A percentile compares a stretch with the other conserved stretches of the same genome.
Evolutionary conservation across 2,329 filamentous ascomycete genomes (phyloP).

Genomic region (Metarhizium sp.): DNA sequence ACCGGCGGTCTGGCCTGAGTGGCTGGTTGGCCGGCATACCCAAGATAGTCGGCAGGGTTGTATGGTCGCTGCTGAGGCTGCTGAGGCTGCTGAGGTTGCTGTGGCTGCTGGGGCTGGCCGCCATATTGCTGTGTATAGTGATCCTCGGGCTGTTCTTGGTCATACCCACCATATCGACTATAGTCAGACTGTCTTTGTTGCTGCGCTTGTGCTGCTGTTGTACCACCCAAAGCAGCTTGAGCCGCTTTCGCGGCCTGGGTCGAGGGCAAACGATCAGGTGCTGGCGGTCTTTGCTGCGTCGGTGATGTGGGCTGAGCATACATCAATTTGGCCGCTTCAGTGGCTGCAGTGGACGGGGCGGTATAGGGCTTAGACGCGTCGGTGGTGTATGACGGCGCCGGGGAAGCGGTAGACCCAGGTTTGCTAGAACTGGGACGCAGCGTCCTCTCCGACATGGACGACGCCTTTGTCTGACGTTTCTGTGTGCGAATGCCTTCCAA

Average conservation of each 20-base stretch:
- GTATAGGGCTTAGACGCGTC: neutral
- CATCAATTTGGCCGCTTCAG: conserved; percentile 55
- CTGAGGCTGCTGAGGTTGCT: neutral
- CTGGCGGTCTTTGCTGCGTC: conserved; percentile 39
- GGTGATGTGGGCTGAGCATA: conserved; percentile 46
- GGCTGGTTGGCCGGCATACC: conserved; percentile 28
- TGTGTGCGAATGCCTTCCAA: conserved; percentile 74
- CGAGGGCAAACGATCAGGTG: conserved; percentile 44
- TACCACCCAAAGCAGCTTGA: conserved; percentile 47
- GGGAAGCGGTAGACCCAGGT: conserved; percentile 29
- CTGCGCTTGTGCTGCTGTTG: conserved; percentile 24
- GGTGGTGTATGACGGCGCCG: conserved; percentile 20
- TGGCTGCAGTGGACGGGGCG: conserved; percentile 33
- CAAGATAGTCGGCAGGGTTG: conserved; percentile 67
- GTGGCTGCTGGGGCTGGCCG: conserved; percentile 14
- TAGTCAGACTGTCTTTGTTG: conserved; percentile 25
- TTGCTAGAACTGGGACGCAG: conserved; percentile 46
- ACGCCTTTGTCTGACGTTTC: conserved; percentile 55
- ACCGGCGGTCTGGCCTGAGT: conserved; percentile 20
- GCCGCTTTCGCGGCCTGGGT: conserved; percentile 48
- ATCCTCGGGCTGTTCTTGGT: conserved; percentile 25
- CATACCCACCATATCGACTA: conserved; percentile 23
- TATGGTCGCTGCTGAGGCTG: conserved; percentile 51
- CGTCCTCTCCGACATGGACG: conserved; percentile 55
- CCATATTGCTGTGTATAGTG: conserved; percentile 25